Evolutionary conservation across 176 grass and related monocot genomes (phyloP), one percentile per base, ranked within the genome.

Genomic region (Pharus latifolius): DNA sequence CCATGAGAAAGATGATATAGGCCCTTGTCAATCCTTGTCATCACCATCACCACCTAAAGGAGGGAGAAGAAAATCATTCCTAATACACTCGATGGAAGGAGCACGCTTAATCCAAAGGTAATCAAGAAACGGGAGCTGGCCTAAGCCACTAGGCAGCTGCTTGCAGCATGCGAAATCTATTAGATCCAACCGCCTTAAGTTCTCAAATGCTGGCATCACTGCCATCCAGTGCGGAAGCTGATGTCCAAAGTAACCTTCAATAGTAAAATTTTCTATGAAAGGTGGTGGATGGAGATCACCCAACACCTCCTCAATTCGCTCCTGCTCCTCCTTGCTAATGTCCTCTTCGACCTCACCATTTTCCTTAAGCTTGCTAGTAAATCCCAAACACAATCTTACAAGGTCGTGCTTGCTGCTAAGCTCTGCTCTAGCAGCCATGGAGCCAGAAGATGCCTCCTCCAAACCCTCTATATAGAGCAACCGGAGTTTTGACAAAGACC

Each of bases 241-340:
- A 58, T 9, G 8, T 2, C 78, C 78, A 65, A 43, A 70, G 14
- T 65, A 80, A n/a, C 59, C 29, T 19, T 0, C 0, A 10, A 80
- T 57, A 1, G 6, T 0, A 16, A 80, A 57, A 16, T 13, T 4
- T 11, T 40, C 59, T 23, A 73, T 17, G 38, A 18, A 45, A 8
- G 49, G 20, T 10, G 78, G 68, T 18, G 68, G 68, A 25, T 49
- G 49, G 14, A 81, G 34, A 46, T 73, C 60, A 53, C 73, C 60
- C 7, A 73, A 53, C 5, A 81, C 57, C 59, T 49, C 45, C 58
- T 63, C 72, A 18, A 52, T 52, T 27, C 13, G 45, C 56, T 24
- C 4, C 24, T 56, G 10, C 20, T 72, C 54, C 31, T 30, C 65
- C 45, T 70, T 24, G 7, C 10, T n/a, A 20, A 12, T 34, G 7